Conservation (phyloP, 192 early-diverging fungal genomes). For the Umbelopsis sp. region DNA sequence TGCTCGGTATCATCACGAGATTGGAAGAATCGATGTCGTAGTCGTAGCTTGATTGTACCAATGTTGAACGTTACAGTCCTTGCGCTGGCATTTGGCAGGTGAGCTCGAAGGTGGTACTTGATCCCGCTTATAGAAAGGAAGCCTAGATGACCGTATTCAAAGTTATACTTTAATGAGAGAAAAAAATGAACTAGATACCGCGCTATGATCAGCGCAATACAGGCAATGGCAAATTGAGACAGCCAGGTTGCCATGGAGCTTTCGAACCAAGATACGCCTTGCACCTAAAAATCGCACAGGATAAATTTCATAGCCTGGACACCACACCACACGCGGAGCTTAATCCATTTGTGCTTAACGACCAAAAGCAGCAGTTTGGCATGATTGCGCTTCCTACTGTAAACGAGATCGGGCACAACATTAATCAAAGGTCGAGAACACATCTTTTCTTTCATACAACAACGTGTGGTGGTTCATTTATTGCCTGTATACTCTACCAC, state of each 20-base stretch:
- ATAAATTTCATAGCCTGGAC: not conserved
- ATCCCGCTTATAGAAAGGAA: conserved; percentile 34
- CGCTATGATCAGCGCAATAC: conserved; percentile 17
- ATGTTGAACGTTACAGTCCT: conserved; percentile 17
- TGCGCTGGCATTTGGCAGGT: not conserved
- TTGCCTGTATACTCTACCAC: too few relatives aligned
- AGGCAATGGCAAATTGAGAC: conserved; percentile 16
- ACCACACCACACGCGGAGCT: not conserved
- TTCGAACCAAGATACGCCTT: too few relatives aligned
- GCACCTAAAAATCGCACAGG: not conserved
- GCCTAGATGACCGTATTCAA: conserved; percentile 31
- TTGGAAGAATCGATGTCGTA: conserved; percentile 18
- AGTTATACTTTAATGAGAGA: conserved; percentile 28
- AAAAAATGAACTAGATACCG: conserved; percentile 13
- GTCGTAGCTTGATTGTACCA: conserved; percentile 33
- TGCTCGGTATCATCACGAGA: conserved; percentile 24
- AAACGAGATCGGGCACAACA: not conserved
- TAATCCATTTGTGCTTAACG: not conserved
- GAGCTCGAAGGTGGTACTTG: conserved; percentile 22
- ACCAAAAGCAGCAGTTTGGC: not conserved
- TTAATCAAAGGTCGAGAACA: not conserved
- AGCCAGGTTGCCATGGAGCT: conserved; percentile 13
- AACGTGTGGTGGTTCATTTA: too few relatives aligned
- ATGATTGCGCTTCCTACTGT: not conserved
- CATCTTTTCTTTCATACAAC: not conserved